Conservation (phyloP, 768 basidiomycete genomes). For the Austroboletus eburneus region DNA sequence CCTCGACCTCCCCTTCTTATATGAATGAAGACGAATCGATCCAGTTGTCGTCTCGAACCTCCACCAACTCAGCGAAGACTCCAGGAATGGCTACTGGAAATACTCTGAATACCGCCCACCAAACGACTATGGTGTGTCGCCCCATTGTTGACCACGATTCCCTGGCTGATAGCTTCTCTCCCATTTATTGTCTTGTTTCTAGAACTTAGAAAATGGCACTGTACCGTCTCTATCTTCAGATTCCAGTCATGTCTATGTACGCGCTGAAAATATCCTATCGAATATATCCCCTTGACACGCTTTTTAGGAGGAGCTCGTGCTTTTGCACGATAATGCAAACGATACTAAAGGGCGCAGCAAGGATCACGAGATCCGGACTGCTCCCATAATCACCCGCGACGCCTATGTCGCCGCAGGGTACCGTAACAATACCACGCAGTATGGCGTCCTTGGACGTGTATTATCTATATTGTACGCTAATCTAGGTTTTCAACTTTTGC, state of each 20-base stretch:
- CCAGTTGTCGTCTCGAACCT: constrained; percentile 8
- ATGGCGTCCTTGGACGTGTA: constrained; percentile 57
- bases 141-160: not conserved
- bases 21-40: constrained; percentile 8
- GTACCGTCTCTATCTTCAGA: constrained; percentile 5
- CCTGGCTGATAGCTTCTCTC: not conserved
- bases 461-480: constrained; percentile 42
- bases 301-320: constrained; percentile 29
- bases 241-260: constrained; percentile 17
- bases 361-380: constrained; percentile 37
- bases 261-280: constrained; percentile 4
- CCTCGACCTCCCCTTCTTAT: constrained; percentile 3
- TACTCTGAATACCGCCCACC: not conserved
- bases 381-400: constrained; percentile 51
- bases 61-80: not conserved
- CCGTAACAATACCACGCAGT: constrained; percentile 42
- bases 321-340: constrained; percentile 24
- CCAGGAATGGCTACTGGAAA: constrained; percentile 17
- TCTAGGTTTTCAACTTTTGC: not conserved
- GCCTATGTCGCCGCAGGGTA: constrained; percentile 38
- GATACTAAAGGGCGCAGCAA: constrained; percentile 23
- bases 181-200: not conserved
- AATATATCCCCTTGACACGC: not conserved
- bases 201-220: constrained; percentile 9
- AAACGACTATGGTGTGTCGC: constrained; percentile 7